Evolutionary conservation across 169 alveolate genomes (phyloP).

Genomic region (Plasmodium reichenowi): DNA sequence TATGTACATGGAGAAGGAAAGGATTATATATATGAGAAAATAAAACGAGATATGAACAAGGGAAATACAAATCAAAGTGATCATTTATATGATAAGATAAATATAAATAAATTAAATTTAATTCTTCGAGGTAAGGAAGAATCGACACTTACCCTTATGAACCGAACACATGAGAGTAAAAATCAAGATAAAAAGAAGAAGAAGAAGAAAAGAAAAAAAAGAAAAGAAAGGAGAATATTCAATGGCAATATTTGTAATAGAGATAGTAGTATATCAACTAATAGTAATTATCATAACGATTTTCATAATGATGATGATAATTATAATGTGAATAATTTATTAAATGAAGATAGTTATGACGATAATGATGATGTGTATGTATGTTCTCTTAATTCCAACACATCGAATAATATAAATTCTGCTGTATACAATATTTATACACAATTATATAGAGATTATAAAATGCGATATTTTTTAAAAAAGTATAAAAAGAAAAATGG

Average conservation of each 20-base stretch:
- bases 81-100: too few relatives aligned
- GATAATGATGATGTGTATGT: conserved; percentile 53
- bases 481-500: conserved; percentile 12
- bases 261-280: too few relatives aligned
- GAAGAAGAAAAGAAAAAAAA: not conserved
- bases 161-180: not conserved
- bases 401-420: conserved; percentile 44
- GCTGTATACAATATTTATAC: conserved; percentile 48
- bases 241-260: too few relatives aligned
- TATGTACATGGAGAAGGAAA: too few relatives aligned
- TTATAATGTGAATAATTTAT: not conserved
- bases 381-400: conserved; percentile 53
- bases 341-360: not conserved
- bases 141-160: too few relatives aligned
- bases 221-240: too few relatives aligned
- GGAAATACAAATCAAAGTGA: too few relatives aligned
- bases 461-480: conserved; percentile 15
- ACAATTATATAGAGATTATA: conserved; percentile 65
- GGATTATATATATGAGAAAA: too few relatives aligned
- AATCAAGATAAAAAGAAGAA: not conserved
- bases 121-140: too few relatives aligned
- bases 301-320: not conserved
- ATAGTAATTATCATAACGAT: not conserved
- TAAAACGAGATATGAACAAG: too few relatives aligned
- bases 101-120: too few relatives aligned